Evolutionary conservation across 176 grass and related monocot genomes (phyloP).

Genomic region (Phoenix dactylifera): DNA sequence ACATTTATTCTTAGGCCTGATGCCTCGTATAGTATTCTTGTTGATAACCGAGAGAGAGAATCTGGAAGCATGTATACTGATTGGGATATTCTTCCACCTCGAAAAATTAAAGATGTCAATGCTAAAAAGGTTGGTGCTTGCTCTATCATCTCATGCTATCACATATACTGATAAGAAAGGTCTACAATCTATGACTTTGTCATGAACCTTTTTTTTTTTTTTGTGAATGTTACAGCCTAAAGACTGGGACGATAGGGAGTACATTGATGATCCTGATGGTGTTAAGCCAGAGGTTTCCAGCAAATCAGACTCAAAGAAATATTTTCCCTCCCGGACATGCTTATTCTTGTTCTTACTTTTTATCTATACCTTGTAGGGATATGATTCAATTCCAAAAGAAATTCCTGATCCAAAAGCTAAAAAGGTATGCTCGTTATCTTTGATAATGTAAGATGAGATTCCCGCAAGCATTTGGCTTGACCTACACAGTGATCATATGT

Average conservation of each 20-base stretch:
- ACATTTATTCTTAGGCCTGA: slow-evolving; percentile 99
- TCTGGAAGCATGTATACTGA: slow-evolving; percentile 97
- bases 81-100: slow-evolving; percentile 98
- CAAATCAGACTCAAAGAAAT: too few species aligned
- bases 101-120: slow-evolving; percentile 80
- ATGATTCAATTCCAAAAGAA: slow-evolving; percentile 83
- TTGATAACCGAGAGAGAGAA: slow-evolving; percentile 97
- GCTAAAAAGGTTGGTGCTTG: slow-evolving; percentile 64
- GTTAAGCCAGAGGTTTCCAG: slow-evolving; percentile 75
- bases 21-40: slow-evolving; percentile 82
- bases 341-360: slow-evolving; percentile 20
- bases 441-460: too few species aligned
- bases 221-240: slow-evolving; percentile 37
- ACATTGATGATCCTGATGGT: slow-evolving; percentile 92
- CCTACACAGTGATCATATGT: too few species aligned
- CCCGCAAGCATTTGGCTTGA: too few species aligned
- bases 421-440: too few species aligned
- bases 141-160: background rate
- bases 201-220: too few species aligned
- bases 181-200: too few species aligned
- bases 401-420: slow-evolving; percentile 81
- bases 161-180: too few species aligned
- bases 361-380: slow-evolving; percentile 41
- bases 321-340: background rate
- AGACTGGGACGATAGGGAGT: slow-evolving; percentile 97